These are phyloP conservation scores for Tritrichomonas foetus DNA, from an alignment of 208 protist genomes.

Conservation along the genomic window DNA sequence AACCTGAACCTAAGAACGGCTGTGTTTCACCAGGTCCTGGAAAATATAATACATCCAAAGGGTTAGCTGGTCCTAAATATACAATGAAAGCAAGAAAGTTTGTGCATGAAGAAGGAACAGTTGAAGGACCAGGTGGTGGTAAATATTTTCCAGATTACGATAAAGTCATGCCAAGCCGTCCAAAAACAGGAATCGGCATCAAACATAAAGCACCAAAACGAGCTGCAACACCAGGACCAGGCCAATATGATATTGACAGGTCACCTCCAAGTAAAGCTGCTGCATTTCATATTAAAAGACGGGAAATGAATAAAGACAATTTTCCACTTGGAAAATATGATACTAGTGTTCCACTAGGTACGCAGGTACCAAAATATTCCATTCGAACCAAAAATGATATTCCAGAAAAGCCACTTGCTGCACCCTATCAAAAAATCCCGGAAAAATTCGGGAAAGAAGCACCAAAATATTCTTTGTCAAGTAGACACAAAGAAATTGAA, in stretches of 20 bases:
- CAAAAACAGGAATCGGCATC: background rate
- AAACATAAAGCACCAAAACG: too few species aligned
- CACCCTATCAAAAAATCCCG: background rate
- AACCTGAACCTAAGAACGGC: background rate
- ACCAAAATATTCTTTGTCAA: background rate
- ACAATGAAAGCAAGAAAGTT: background rate
- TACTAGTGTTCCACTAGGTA: background rate
- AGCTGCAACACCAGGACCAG: background rate
- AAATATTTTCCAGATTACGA: constrained; percentile 24
- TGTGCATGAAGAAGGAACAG: background rate
- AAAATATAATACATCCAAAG: background rate
- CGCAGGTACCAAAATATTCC: background rate
- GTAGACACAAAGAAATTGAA: background rate
- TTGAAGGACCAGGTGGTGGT: background rate
- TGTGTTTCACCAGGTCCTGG: background rate
- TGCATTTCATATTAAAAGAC: background rate
- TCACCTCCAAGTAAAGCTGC: background rate
- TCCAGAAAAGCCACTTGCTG: background rate
- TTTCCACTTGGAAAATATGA: background rate
- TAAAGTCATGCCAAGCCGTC: background rate
- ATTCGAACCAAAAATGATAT: background rate
- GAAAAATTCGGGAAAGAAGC: background rate
- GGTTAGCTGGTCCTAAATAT: background rate
- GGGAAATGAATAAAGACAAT: background rate
- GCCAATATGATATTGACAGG: background rate